Percentiles rank a stretch among this genome's conserved stretches.
Evolutionary conservation across 192 early-diverging fungal genomes (phyloP).

Genomic region (Kickxella alabastrina): DNA sequence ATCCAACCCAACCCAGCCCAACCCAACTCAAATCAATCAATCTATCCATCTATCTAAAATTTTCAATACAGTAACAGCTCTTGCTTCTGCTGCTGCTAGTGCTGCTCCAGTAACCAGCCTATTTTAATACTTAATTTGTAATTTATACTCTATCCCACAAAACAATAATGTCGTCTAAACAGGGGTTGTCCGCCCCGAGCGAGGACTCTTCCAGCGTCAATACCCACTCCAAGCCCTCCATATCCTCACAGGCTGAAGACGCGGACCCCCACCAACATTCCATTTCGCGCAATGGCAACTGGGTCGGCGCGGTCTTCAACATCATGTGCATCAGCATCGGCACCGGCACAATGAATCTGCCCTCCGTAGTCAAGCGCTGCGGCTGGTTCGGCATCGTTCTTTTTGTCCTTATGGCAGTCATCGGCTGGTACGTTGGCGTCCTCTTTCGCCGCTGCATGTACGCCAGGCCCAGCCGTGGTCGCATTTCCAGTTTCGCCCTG

Average conservation of each 20-base stretch:
- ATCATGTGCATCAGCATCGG: slow-evolving; percentile 75
- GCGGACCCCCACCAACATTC: too few relatives aligned
- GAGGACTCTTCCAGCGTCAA: slow-evolving; percentile 6
- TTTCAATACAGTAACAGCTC: too few relatives aligned
- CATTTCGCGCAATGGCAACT: slow-evolving; percentile 50
- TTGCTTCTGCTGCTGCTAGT: too few relatives aligned
- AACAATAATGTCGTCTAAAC: background rate
- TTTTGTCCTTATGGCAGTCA: slow-evolving; percentile 63
- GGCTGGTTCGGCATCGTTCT: slow-evolving; percentile 78
- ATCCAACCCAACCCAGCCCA: too few relatives aligned
- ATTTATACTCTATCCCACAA: too few relatives aligned
- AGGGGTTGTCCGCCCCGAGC: background rate
- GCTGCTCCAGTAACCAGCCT: too few relatives aligned
- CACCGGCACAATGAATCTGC: slow-evolving; percentile 76
- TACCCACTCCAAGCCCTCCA: too few relatives aligned
- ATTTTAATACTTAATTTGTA: too few relatives aligned
- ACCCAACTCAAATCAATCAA: too few relatives aligned
- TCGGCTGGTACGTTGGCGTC: slow-evolving; percentile 71
- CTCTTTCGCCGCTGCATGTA: slow-evolving; percentile 72
- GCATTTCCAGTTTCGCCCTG: slow-evolving; percentile 58
- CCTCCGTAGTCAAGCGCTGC: slow-evolving; percentile 65
- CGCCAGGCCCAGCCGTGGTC: slow-evolving; percentile 57
- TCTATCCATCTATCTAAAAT: too few relatives aligned
- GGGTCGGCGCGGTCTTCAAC: slow-evolving; percentile 58
- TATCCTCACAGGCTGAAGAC: too few relatives aligned